Base-by-base conservation (phyloP, 2,329 filamentous ascomycete genomes). In the Ascochyta fabae region DNA sequence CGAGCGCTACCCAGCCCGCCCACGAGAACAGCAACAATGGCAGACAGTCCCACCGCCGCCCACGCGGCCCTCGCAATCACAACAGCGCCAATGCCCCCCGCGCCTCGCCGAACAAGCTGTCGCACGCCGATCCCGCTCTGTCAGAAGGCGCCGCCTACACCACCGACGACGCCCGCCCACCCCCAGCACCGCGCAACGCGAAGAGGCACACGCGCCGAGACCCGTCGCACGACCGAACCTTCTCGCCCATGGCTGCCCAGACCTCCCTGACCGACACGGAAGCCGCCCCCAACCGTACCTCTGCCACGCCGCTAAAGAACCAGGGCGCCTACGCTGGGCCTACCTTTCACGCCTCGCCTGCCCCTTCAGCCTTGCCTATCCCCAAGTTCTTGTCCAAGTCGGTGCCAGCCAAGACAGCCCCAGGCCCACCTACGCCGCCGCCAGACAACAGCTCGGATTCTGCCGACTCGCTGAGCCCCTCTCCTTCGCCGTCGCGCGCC, bases 261-360 rank as follows among this genome's bases (percentile, higher is more conserved):
- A 44, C 63, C 48, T 65, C 69, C 56, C 44, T 70, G 62, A 69
- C 70, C 33, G 70, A 73, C 45, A 66, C 65, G 29, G 72, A 74
- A 39, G 45, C 59, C 12, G 59, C 56, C 33, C 45, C 60, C 1
- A 58, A 58, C 34, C 61, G 68, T 24, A 35, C 58, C 15, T 55
- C 65, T 58, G 65, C 66, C 12, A 75, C 73, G 4, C 73, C 73
- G 6, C 61, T 66, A n/a, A 75, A 74, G 58, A 58, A 62, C n/a
- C 71, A 74, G 39, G 66, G 74, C 58, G 87, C 89, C 41, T 99
- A 96, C 77, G 95, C 95, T 35, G 95, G 94, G 13, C 90, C 94
- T 31, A 96, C 92, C 5, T 99, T 98, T 75, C 93, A 97, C 75
- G 91, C 92, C 36, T 98, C 95, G 8, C 95, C 95, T 19, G 94